Evolutionary conservation across 2,329 filamentous ascomycete genomes (phyloP).

Genomic region (Colletotrichum shisoi): DNA sequence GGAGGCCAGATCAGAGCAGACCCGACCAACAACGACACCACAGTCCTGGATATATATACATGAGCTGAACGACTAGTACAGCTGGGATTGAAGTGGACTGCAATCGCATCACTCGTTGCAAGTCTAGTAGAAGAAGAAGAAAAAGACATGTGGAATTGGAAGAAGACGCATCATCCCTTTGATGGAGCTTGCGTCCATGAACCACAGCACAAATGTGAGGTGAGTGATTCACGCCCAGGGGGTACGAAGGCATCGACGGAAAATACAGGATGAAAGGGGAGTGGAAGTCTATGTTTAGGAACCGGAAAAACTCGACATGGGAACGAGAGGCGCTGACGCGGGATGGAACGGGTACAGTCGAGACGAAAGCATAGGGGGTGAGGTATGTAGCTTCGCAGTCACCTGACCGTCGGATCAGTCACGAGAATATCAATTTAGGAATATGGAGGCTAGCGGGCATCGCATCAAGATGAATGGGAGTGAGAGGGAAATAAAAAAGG

Average conservation of each 20-base stretch:
- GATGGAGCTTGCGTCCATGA: not conserved
- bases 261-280: not conserved
- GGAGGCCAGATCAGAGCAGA: no score
- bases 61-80: not conserved
- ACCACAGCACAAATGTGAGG: not conserved
- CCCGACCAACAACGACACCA: not conserved
- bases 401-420: not conserved
- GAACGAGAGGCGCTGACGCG: not conserved
- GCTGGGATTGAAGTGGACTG: not conserved
- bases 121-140: not conserved
- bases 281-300: not conserved
- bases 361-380: not conserved
- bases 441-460: not conserved
- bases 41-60: not conserved
- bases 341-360: not conserved
- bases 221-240: not conserved
- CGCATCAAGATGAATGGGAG: not conserved
- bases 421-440: constrained; percentile 6
- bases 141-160: not conserved
- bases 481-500: not conserved
- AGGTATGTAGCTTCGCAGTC: not conserved
- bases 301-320: constrained; percentile 1
- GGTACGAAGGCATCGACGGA: not conserved
- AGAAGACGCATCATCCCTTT: constrained; percentile 7
- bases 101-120: not conserved